Evolutionary conservation across 23 red algal genomes (phyloP), one percentile per base, ranked within the genome.

Genomic region (Agarophyton chilense): DNA sequence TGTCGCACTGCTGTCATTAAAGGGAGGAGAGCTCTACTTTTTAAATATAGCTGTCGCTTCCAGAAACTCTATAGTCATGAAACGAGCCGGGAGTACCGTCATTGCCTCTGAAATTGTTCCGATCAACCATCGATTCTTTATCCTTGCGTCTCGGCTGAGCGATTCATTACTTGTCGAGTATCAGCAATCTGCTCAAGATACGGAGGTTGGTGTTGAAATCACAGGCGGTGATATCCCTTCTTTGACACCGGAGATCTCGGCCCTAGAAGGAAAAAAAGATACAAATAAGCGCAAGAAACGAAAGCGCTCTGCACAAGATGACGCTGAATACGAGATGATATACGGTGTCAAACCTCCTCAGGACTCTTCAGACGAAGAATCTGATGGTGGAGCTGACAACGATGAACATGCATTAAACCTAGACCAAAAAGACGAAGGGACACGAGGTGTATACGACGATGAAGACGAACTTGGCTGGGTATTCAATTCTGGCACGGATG

Each of bases 11-110:
- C 64, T 93, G 22, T 93, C 90, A 51, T 84, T 93, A 76, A 93
- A 93, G 90, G 90, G 90, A 74, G 90, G 90, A 33, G 90, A 93
- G 80, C 90, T 93, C 65, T 93, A 93, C 58, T 83, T 93, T 67
- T 56, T 93, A 66, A 61, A 67, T 26, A 44, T 93, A 42, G 90
- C 79, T 55, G 77, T 75, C 33, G 79, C 65, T 45, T 78, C 79
- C 52, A 50, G 73, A 42, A 78, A 72, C 44, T 54, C 51, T 39
- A 93, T 93, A 42, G 64, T 79, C 25, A 83, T 93, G 67, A 93
- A 78, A 66, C 79, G 90, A 44, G 90, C 81, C 36, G 90, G 90
- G 0, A 93, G 90, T 79, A 93, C 90, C 12, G 90, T 93, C 55
- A 78, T 93, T 49, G 81, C 90, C 35, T 83, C 90, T 50, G 77